A percentile compares a stretch with the other conserved stretches of the same genome.
phyloP scores from a whole-genome alignment of 2,329 filamentous ascomycete species.

The Trichoderma sp. region DNA sequence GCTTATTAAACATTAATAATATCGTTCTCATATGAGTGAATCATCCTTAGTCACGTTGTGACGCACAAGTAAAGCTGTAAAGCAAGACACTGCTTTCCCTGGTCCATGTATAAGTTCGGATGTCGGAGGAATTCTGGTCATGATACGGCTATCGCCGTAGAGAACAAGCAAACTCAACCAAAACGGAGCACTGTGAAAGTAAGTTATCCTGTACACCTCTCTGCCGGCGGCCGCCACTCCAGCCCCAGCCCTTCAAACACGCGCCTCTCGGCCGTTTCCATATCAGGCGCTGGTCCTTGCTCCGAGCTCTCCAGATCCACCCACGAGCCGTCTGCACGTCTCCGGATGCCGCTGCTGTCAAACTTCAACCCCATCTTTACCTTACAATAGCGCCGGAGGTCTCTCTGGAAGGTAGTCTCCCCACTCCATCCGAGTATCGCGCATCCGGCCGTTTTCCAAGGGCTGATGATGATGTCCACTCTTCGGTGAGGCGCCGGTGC shows the following conservation, averaged over 20 bases:
- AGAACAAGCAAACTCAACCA: not conserved
- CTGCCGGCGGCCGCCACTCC: constrained; percentile 65
- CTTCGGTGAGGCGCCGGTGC: constrained; percentile 65
- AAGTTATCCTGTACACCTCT: constrained; percentile 64
- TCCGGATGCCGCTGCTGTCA: constrained; percentile 84
- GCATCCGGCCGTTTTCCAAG: constrained; percentile 87
- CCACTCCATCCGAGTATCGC: constrained; percentile 88
- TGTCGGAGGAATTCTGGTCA: not conserved
- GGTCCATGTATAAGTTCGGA: not conserved
- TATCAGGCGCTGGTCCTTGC: constrained; percentile 56
- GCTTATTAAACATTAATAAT: not conserved
- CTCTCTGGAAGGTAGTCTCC: constrained; percentile 86
- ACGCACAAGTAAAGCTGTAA: not conserved
- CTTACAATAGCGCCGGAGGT: constrained; percentile 80
- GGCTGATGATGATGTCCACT: constrained; percentile 89
- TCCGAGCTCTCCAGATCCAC: constrained; percentile 69
- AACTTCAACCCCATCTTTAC: constrained; percentile 77
- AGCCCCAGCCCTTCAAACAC: constrained; percentile 80
- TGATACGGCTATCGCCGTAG: not conserved
- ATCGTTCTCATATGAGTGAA: not conserved
- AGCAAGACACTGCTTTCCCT: not conserved
- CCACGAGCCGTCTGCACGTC: constrained; percentile 65
- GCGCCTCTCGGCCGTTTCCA: constrained; percentile 75
- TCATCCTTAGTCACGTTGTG: not conserved
- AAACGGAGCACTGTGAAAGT: too few species aligned